These are phyloP conservation scores for Pseudopyricularia cyperi DNA, from an alignment of 2,329 filamentous ascomycete genomes.

Conservation along the genomic window DNA sequence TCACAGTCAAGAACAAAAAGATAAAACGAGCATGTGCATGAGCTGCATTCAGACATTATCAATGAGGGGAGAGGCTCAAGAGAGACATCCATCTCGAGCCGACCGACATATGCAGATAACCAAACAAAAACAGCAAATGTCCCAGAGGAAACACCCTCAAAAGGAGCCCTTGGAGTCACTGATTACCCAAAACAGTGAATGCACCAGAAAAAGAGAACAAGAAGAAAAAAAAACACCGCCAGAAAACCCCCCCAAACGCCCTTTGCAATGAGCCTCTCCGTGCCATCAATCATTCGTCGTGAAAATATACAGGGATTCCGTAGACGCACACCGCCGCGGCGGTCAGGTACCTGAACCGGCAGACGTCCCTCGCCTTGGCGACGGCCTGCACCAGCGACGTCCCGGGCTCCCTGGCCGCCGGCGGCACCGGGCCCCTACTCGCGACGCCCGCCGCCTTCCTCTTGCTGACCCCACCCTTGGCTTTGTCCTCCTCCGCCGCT, in stretches of 20 bases:
- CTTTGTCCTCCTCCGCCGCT: conserved; percentile 7
- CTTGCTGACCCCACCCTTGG: conserved; percentile 4
- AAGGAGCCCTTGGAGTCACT: no score
- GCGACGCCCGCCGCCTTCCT: conserved; percentile 9
- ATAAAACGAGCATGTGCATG: no score
- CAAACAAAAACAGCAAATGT: no score
- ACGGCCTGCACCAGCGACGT: conserved; percentile 71
- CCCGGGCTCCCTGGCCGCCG: conserved; percentile 3
- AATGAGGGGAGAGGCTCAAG: no score
- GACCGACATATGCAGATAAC: no score
- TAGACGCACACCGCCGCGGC: conserved; percentile 90
- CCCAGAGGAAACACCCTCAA: no score
- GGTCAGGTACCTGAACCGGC: conserved; percentile 81
- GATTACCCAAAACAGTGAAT: no score
- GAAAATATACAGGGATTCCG: conserved; percentile 80
- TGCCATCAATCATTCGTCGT: background rate
- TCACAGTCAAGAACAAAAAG: no score
- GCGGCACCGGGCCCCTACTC: background rate
- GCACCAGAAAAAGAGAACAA: background rate
- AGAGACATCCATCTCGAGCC: no score
- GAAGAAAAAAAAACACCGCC: background rate
- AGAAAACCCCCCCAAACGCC: no score
- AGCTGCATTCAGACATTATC: no score
- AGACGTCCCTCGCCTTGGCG: conserved; percentile 59
- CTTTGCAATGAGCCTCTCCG: no score